Percentiles rank a stretch among this genome's conserved stretches.
Evolutionary conservation across 345 rosid genomes (phyloP).

Genomic region (Turnera subulata): DNA sequence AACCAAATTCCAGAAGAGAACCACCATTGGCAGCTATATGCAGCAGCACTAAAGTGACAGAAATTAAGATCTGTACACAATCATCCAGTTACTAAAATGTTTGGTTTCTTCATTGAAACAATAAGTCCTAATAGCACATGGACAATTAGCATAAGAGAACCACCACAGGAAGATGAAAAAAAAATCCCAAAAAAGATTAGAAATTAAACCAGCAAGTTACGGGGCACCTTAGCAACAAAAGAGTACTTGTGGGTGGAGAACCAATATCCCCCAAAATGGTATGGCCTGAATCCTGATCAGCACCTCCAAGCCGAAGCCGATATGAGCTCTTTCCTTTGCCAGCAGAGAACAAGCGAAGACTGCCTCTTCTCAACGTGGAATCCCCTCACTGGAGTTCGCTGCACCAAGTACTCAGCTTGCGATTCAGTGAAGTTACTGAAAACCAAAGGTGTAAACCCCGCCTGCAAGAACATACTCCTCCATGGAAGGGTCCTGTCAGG

Average conservation of each 20-base stretch:
- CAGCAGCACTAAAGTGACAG: constrained; percentile 19
- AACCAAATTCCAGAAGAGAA: constrained; percentile 16
- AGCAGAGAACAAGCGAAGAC: constrained; percentile 22
- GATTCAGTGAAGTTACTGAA: constrained; percentile 29
- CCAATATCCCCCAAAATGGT: not conserved
- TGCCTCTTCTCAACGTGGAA: constrained; percentile 29
- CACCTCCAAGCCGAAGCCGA: constrained; percentile 32
- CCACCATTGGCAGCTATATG: constrained; percentile 6
- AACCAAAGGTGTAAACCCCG: constrained; percentile 18
- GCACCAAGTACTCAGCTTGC: constrained; percentile 27
- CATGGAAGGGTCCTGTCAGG: constrained; percentile 17
- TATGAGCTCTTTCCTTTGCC: constrained; percentile 28
- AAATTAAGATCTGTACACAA: constrained; percentile 27
- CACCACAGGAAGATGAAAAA: constrained; percentile 10
- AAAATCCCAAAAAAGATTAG: constrained; percentile 25
- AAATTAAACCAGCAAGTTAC: constrained; percentile 31
- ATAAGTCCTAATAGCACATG: constrained; percentile 37
- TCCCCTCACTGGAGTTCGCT: constrained; percentile 18
- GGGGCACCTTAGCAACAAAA: constrained; percentile 29
- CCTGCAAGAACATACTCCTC: constrained; percentile 23
- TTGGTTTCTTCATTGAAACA: constrained; percentile 35
- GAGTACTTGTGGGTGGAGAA: constrained; percentile 11
- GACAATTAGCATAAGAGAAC: constrained; percentile 43
- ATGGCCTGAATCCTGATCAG: constrained; percentile 9
- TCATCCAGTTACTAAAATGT: constrained; percentile 35